phyloP scores from a whole-genome alignment of 352 stramenopile species.

The Ophiocytium majus region DNA sequence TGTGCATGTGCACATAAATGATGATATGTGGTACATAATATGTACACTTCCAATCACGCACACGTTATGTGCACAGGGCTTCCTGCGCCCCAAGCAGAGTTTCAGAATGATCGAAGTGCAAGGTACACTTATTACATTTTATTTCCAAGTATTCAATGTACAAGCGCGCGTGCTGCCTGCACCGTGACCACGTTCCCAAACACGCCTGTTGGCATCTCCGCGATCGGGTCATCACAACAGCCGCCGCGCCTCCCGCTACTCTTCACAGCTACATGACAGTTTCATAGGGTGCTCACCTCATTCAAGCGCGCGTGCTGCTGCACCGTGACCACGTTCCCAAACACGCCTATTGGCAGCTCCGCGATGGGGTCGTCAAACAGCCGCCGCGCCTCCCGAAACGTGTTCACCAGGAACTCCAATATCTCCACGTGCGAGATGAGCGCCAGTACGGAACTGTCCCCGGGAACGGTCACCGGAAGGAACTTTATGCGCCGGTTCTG shows the following conservation, averaged over 20 bases:
- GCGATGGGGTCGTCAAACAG: slow-evolving; percentile 94
- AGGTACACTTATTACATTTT: too few relatives aligned
- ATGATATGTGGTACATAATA: too few relatives aligned
- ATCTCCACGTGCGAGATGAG: slow-evolving; percentile 52
- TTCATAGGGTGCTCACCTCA: slow-evolving; percentile 64
- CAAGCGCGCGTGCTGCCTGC: slow-evolving; percentile 82
- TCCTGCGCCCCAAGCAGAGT: too few relatives aligned
- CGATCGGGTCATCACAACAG: slow-evolving; percentile 92
- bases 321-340: slow-evolving; percentile 82
- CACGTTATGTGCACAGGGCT: too few relatives aligned
- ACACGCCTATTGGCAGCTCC: slow-evolving; percentile 90
- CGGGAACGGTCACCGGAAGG: slow-evolving; percentile 34
- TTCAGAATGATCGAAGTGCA: too few relatives aligned
- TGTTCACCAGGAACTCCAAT: slow-evolving; percentile 82
- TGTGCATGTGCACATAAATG: too few relatives aligned
- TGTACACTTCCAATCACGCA: too few relatives aligned
- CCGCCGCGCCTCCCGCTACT: slow-evolving; percentile 90
- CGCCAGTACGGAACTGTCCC: slow-evolving; percentile 34
- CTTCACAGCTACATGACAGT: slow-evolving; percentile 64
- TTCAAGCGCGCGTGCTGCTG: slow-evolving; percentile 85
- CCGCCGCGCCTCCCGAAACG: slow-evolving; percentile 90
- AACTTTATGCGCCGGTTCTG: slow-evolving; percentile 44
- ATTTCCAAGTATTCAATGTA: too few relatives aligned
- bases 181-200: slow-evolving; percentile 86
- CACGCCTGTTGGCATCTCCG: slow-evolving; percentile 87